phyloP scores from a whole-genome alignment of 768 basidiomycete species.

The Cystofilobasidium macerans region DNA sequence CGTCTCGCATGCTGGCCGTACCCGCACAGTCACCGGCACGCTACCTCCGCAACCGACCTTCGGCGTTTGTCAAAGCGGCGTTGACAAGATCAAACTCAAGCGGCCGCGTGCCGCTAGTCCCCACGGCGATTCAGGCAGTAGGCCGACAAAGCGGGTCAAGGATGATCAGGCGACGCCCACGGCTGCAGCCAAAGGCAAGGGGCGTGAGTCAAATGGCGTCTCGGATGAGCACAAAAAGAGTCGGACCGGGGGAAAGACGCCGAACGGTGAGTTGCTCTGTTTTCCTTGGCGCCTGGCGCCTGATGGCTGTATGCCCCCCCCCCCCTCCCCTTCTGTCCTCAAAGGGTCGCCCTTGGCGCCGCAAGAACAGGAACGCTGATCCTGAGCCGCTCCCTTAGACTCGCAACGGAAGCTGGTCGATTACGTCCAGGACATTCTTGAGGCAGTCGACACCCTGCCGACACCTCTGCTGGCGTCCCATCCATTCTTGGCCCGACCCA shows the following conservation, averaged over 20 bases:
- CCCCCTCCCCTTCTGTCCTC: too few relatives aligned
- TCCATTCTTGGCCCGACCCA: not conserved
- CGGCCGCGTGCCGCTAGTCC: not conserved
- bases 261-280: constrained; percentile 10
- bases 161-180: not conserved
- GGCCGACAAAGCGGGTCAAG: not conserved
- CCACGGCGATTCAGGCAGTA: too few relatives aligned
- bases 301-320: too few relatives aligned
- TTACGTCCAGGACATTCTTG: constrained; percentile 72
- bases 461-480: constrained; percentile 51
- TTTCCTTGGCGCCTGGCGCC: too few relatives aligned
- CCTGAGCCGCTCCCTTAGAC: constrained; percentile 5
- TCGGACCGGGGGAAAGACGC: constrained; percentile 7
- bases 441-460: constrained; percentile 61
- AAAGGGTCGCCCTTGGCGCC: not conserved
- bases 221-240: not conserved
- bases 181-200: constrained; percentile 5
- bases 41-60: not conserved
- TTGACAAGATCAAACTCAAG: not conserved
- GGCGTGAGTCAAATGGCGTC: not conserved
- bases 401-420: constrained; percentile 49
- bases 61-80: not conserved
- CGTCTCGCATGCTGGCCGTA: not conserved
- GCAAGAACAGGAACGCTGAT: not conserved
- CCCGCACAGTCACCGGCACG: not conserved